These are phyloP conservation scores for Pelargonium australe DNA, from an alignment of 441 rosid species.

Conservation along the genomic window DNA sequence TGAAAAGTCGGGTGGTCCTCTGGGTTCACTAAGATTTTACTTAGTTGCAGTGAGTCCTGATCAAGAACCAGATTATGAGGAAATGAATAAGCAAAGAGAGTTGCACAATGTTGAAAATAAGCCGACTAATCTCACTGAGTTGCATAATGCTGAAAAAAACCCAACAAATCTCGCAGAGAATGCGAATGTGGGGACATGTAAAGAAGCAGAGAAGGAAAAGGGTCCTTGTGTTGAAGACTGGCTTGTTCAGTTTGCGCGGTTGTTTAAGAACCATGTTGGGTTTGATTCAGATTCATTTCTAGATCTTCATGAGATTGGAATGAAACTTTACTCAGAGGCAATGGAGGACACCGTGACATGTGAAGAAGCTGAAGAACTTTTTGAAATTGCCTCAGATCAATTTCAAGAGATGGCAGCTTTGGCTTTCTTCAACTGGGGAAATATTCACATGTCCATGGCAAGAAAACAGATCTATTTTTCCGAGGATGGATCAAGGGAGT, in stretches of 20 bases:
- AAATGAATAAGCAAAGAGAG: conserved; percentile 26
- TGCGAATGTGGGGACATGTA: conserved; percentile 33
- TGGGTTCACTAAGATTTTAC: conserved; percentile 63
- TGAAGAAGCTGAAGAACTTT: conserved; percentile 80
- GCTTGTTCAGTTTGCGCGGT: conserved; percentile 76
- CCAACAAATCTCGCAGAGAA: conserved; percentile 28
- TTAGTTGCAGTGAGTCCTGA: conserved; percentile 58
- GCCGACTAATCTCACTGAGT: neutral
- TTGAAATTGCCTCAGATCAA: conserved; percentile 71
- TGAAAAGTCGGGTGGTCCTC: conserved; percentile 48
- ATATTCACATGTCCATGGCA: conserved; percentile 87
- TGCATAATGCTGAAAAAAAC: neutral
- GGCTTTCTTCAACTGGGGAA: conserved; percentile 94
- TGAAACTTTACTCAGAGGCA: conserved; percentile 85
- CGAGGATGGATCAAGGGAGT: conserved; percentile 62
- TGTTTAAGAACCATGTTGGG: conserved; percentile 90
- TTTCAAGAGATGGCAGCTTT: conserved; percentile 98
- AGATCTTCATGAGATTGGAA: conserved; percentile 88
- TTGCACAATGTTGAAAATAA: neutral
- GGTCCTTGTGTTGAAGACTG: conserved; percentile 57
- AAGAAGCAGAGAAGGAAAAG: conserved; percentile 34
- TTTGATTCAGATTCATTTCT: conserved; percentile 85
- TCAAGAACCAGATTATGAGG: conserved; percentile 73
- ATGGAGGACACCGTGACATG: conserved; percentile 84
- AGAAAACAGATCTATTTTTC: conserved; percentile 59